A percentile compares a stretch with the other conserved stretches of the same genome.
Evolutionary conservation across 306 rosid genomes (phyloP).

Genomic region (Urtica urens): DNA sequence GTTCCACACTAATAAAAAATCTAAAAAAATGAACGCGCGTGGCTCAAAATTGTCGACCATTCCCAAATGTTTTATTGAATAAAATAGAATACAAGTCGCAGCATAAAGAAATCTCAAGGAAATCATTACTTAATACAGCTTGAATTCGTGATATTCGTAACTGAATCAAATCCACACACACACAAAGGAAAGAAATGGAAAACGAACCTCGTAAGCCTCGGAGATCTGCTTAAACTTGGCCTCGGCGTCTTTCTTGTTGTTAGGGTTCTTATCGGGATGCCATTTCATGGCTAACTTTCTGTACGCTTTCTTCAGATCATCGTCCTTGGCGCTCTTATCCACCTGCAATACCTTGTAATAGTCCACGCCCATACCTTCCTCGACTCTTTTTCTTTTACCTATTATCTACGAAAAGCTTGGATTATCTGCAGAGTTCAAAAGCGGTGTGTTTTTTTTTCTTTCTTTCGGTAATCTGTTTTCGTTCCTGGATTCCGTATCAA

Average conservation of each 20-base stretch:
- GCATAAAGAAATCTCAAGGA: no score
- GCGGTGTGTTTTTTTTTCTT: not conserved
- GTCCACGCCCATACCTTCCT: constrained; percentile 60
- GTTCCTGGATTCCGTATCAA: not conserved
- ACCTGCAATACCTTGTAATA: constrained; percentile 70
- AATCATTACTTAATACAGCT: no score
- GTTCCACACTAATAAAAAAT: no score
- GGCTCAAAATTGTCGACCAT: no score
- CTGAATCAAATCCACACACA: no score
- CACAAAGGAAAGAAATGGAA: not conserved
- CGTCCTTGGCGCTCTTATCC: constrained; percentile 57
- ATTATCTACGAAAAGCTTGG: not conserved
- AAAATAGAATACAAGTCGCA: no score
- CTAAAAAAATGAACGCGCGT: no score
- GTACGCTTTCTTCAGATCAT: constrained; percentile 78
- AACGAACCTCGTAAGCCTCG: constrained; percentile 70
- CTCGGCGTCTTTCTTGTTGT: constrained; percentile 72
- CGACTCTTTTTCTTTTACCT: not conserved
- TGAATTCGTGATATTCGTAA: no score
- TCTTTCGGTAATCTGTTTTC: not conserved
- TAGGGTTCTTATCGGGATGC: constrained; percentile 88
- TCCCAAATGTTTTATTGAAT: no score
- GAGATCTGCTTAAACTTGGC: constrained; percentile 71
- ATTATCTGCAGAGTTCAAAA: not conserved
- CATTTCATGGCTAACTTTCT: constrained; percentile 91